Conservation (phyloP, 163 green algal genomes). For the Chloromonas sp. region DNA sequence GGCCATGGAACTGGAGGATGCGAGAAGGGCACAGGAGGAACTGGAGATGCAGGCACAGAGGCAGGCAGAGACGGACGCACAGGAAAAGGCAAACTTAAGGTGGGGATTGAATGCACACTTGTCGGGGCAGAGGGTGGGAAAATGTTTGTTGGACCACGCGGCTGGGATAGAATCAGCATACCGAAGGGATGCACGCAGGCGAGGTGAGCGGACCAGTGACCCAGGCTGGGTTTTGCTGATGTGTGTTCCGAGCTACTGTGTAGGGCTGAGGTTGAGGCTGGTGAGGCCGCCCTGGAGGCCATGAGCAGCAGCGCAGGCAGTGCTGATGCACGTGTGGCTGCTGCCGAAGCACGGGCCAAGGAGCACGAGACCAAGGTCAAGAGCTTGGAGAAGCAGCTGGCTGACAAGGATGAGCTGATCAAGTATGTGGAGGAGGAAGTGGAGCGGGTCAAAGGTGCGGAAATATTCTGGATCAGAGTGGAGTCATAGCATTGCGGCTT, state of each 20-base stretch:
- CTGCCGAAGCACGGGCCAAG: conserved; percentile 15
- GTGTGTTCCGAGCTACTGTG: too few species aligned
- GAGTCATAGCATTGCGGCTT: not conserved
- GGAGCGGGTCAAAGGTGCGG: conserved; percentile 63
- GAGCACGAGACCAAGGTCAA: conserved; percentile 33
- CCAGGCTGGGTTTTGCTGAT: too few species aligned
- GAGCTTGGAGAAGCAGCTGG: conserved; percentile 30
- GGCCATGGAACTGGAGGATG: conserved; percentile 36
- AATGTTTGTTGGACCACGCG: too few species aligned
- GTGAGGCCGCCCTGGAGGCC: conserved; percentile 33
- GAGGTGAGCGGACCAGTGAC: too few species aligned
- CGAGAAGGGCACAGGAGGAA: conserved; percentile 26
- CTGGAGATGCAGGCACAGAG: conserved; percentile 19
- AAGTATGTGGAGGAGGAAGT: conserved; percentile 72
- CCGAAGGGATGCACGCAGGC: too few species aligned
- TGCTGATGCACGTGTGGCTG: conserved; percentile 8
- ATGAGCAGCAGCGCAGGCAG: conserved; percentile 22
- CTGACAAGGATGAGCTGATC: conserved; percentile 69
- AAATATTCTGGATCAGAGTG: not conserved
- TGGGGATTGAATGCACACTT: not conserved
- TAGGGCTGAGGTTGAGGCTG: conserved; percentile 43
- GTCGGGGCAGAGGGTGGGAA: not conserved
- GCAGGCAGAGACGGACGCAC: conserved; percentile 12
- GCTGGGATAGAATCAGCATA: too few species aligned
- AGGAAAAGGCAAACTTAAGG: conserved; percentile 24